phyloP scores from a whole-genome alignment of 2,329 filamentous ascomycete species.

The Aspergillus sp. region DNA sequence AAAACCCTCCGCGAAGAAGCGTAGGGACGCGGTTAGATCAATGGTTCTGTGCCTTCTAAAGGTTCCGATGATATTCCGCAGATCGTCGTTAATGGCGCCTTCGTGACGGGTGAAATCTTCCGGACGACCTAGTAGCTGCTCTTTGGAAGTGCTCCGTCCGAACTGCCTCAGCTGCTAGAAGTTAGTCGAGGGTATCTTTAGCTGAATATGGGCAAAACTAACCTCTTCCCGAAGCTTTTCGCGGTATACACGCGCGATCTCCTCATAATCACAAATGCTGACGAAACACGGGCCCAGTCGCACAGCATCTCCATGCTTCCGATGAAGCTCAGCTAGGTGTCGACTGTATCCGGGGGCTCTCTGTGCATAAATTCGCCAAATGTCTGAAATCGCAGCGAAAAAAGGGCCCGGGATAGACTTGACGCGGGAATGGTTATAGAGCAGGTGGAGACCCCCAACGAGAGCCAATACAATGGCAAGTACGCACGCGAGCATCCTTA shows the following conservation, averaged over 20 bases:
- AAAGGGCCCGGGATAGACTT: slow-evolving; percentile 23
- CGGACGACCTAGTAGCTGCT: not conserved
- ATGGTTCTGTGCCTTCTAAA: slow-evolving; percentile 13
- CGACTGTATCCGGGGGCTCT: slow-evolving; percentile 9
- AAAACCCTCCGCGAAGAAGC: slow-evolving; percentile 16
- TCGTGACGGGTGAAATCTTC: slow-evolving; percentile 11
- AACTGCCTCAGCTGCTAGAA: too few relatives aligned
- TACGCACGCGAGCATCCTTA: slow-evolving; percentile 18
- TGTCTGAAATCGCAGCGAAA: slow-evolving; percentile 13
- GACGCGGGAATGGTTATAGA: slow-evolving; percentile 24
- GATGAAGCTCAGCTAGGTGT: slow-evolving; percentile 19
- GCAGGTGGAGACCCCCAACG: slow-evolving; percentile 4
- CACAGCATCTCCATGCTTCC: slow-evolving; percentile 23
- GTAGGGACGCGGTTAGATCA: slow-evolving; percentile 12
- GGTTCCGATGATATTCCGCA: slow-evolving; percentile 13
- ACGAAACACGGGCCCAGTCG: slow-evolving; percentile 22
- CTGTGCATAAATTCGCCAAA: slow-evolving; percentile 19
- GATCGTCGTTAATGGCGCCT: slow-evolving; percentile 13
- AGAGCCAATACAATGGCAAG: slow-evolving; percentile 16
- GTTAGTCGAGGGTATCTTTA: too few relatives aligned
- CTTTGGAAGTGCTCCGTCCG: not conserved
- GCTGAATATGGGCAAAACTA: not conserved
- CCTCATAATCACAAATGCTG: slow-evolving; percentile 21
- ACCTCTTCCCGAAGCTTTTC: slow-evolving; percentile 1
- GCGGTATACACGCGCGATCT: slow-evolving; percentile 9